Evolutionary conservation across 2,329 filamentous ascomycete genomes (phyloP).

Genomic region (Neoscytalidium dimidiatum): DNA sequence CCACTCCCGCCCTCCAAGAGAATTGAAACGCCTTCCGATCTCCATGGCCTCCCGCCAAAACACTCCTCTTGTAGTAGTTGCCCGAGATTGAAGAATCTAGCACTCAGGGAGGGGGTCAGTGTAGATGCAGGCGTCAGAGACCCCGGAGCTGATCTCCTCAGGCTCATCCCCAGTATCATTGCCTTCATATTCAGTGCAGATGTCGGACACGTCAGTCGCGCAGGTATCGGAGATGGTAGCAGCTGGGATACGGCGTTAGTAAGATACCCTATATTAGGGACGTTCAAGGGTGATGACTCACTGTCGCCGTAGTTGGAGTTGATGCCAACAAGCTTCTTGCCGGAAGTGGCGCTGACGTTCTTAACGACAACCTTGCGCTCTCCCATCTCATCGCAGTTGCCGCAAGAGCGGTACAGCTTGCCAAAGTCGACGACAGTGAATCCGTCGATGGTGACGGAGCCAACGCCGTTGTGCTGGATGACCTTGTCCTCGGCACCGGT

Average conservation of each 20-base stretch:
- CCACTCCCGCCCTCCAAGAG: background rate
- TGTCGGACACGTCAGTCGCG: conserved; percentile 34
- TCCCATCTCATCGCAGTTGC: conserved; percentile 49
- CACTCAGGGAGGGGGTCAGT: conserved; percentile 15
- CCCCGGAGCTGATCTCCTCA: conserved; percentile 31
- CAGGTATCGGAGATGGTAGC: conserved; percentile 19
- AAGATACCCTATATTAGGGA: background rate
- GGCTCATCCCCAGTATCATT: conserved; percentile 37
- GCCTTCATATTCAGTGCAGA: conserved; percentile 40
- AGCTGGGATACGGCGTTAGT: background rate
- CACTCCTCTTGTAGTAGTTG: background rate
- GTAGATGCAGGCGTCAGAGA: conserved; percentile 36
- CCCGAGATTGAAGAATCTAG: background rate
- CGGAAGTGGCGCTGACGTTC: conserved; percentile 45
- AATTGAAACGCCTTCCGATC: conserved; percentile 3
- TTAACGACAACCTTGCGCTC: conserved; percentile 48
- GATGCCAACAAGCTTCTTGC: conserved; percentile 51
- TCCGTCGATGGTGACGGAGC: conserved; percentile 40
- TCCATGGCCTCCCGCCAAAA: background rate
- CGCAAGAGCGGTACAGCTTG: conserved; percentile 52
- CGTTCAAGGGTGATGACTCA: background rate
- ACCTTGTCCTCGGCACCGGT: conserved; percentile 37
- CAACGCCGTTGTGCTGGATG: conserved; percentile 46
- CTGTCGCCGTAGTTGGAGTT: conserved; percentile 55
- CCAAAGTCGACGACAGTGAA: conserved; percentile 40